Evolutionary conservation across 768 basidiomycete genomes (phyloP).

Genomic region (Phanerochaete carnosa): DNA sequence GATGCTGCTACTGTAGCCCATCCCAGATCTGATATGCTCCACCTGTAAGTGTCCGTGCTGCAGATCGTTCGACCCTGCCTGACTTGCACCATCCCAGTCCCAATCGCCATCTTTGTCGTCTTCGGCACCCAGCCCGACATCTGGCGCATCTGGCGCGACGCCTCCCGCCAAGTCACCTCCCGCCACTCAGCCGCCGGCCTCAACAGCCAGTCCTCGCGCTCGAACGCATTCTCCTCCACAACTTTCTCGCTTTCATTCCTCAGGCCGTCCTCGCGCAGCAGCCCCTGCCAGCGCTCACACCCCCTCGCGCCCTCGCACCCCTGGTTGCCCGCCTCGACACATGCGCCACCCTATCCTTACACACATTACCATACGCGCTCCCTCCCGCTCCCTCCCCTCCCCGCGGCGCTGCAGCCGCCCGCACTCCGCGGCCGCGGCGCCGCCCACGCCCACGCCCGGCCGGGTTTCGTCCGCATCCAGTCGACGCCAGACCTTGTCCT

Average conservation of each 20-base stretch:
- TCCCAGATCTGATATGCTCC: slow-evolving; percentile 6
- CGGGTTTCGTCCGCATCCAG: background rate
- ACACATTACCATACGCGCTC: no score
- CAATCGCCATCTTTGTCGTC: slow-evolving; percentile 9
- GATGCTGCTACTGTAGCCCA: background rate
- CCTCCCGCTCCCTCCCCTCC: no score
- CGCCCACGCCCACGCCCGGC: background rate
- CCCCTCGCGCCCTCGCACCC: background rate
- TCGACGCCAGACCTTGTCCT: no score
- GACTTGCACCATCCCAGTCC: background rate
- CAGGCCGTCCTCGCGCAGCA: background rate
- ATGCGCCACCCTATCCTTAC: background rate
- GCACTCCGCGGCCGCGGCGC: no score
- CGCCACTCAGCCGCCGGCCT: background rate
- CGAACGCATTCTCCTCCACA: background rate
- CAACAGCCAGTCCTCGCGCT: background rate
- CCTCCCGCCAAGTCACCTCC: background rate
- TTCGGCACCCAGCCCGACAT: slow-evolving; percentile 12
- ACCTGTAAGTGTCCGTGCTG: slow-evolving; percentile 3
- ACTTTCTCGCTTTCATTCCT: background rate
- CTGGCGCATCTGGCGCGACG: slow-evolving; percentile 11
- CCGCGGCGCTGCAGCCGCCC: no score
- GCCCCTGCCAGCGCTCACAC: background rate
- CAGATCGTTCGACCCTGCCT: background rate
- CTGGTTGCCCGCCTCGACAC: background rate